Percentiles rank a stretch among this genome's conserved stretches.
Conservation (phyloP, 352 stramenopile genomes). For the Phytopythium cucurbitacearum region DNA sequence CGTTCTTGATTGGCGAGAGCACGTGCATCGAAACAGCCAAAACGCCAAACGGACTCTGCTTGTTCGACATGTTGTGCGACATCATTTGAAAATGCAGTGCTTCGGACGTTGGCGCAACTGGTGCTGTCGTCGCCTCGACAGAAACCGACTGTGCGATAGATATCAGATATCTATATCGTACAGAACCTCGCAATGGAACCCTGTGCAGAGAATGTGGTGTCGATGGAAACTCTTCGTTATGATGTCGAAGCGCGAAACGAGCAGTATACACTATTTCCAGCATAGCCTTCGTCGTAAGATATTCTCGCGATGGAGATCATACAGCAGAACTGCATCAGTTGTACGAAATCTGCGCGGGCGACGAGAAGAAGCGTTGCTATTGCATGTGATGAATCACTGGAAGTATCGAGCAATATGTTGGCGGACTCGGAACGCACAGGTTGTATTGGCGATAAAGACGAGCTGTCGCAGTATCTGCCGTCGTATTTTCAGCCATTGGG, state of each 20-base stretch:
- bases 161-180: slow-evolving; percentile 15
- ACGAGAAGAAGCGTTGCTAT: no score
- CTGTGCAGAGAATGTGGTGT: slow-evolving; percentile 19
- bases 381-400: slow-evolving; percentile 16
- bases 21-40: slow-evolving; percentile 19
- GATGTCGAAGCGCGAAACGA: not conserved
- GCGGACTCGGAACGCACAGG: slow-evolving; percentile 19
- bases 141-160: slow-evolving; percentile 2
- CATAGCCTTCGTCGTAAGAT: no score
- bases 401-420: slow-evolving; percentile 14
- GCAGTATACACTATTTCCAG: no score
- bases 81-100: slow-evolving; percentile 12
- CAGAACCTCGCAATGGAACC: slow-evolving; percentile 11
- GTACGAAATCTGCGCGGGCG: no score
- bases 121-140: slow-evolving; percentile 1
- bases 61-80: slow-evolving; percentile 17
- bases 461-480: slow-evolving; percentile 15
- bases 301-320: no score
- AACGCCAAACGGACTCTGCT: slow-evolving; percentile 12
- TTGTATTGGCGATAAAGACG: slow-evolving; percentile 13
- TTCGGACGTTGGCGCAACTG: slow-evolving; percentile 19
- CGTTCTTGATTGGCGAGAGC: slow-evolving; percentile 12
- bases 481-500: slow-evolving; percentile 18
- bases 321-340: no score
- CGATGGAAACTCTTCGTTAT: slow-evolving; percentile 16